A percentile compares a stretch with the other conserved stretches of the same genome.
phyloP scores from a whole-genome alignment of 139 green algal genomes.

The Zygnema cylindricum region DNA sequence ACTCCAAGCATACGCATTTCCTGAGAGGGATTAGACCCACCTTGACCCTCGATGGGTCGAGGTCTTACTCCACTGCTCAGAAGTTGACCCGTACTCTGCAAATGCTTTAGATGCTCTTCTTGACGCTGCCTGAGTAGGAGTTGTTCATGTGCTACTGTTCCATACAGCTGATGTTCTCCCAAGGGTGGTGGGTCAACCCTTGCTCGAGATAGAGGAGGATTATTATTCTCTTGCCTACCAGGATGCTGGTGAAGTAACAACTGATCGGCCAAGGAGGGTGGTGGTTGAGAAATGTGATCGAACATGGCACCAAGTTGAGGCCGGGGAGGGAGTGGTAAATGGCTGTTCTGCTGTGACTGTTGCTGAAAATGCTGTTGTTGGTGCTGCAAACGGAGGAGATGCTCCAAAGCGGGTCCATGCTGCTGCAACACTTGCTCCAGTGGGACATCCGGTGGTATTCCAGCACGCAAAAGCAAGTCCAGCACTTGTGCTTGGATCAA shows the following conservation, averaged over 20 bases:
- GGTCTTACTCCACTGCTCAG: background rate
- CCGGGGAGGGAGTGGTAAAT: background rate
- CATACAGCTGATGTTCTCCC: background rate
- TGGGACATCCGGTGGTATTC: slow-evolving; percentile 21
- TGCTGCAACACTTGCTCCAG: slow-evolving; percentile 24
- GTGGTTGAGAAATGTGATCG: slow-evolving; percentile 1
- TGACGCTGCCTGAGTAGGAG: slow-evolving; percentile 23
- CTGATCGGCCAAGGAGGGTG: slow-evolving; percentile 17
- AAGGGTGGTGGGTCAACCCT: background rate
- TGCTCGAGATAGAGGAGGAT: background rate
- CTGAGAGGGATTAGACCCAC: background rate
- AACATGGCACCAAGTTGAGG: background rate
- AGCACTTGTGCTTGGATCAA: slow-evolving; percentile 1
- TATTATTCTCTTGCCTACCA: background rate
- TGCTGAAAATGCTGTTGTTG: slow-evolving; percentile 19
- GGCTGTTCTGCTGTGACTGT: background rate
- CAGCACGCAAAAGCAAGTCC: slow-evolving; percentile 15
- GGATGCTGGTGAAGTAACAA: slow-evolving; percentile 14
- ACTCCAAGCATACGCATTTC: slow-evolving; percentile 34
- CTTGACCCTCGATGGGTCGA: background rate
- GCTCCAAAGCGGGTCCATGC: background rate
- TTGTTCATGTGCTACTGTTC: background rate
- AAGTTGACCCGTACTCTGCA: background rate
- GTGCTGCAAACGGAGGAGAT: slow-evolving; percentile 17
- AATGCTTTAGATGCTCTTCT: slow-evolving; percentile 12